Percentiles rank a stretch among this genome's conserved stretches.
phyloP scores from a whole-genome alignment of 306 rosid species.

The Trichosanthes truncata region DNA sequence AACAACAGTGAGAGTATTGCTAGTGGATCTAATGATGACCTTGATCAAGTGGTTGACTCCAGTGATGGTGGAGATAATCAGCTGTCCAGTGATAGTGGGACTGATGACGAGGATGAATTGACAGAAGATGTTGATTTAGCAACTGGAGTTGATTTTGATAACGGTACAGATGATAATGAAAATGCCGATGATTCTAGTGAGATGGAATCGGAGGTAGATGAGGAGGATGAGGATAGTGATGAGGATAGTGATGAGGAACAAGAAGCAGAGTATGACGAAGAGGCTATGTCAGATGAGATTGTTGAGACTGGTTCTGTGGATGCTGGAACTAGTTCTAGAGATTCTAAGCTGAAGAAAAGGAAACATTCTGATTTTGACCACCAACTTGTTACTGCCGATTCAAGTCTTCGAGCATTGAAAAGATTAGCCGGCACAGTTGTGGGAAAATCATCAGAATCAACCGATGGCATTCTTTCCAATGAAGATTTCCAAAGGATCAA shows the following conservation, averaged over 20 bases:
- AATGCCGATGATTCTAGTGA: slow-evolving; percentile 26
- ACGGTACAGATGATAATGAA: slow-evolving; percentile 15
- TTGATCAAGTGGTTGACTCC: slow-evolving; percentile 26
- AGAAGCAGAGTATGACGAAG: background rate
- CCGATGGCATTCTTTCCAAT: slow-evolving; percentile 77
- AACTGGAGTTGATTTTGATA: slow-evolving; percentile 20
- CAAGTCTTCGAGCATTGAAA: slow-evolving; percentile 83
- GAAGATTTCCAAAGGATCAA: slow-evolving; percentile 76
- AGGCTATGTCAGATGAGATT: slow-evolving; percentile 10
- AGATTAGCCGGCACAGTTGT: slow-evolving; percentile 37
- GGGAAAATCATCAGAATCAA: slow-evolving; percentile 20
- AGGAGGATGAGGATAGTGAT: too few species aligned
- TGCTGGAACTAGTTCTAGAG: slow-evolving; percentile 23
- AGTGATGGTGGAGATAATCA: slow-evolving; percentile 35
- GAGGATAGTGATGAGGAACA: slow-evolving; percentile 7
- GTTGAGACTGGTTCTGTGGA: slow-evolving; percentile 20
- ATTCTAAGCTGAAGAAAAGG: slow-evolving; percentile 41
- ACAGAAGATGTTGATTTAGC: slow-evolving; percentile 15
- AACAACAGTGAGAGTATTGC: slow-evolving; percentile 22
- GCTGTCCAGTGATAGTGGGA: slow-evolving; percentile 23
- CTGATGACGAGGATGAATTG: slow-evolving; percentile 32
- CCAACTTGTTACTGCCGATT: slow-evolving; percentile 49
- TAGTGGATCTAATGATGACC: slow-evolving; percentile 43
- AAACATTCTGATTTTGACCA: slow-evolving; percentile 45
- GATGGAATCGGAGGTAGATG: slow-evolving; percentile 23